Percentiles rank a stretch among this genome's conserved stretches.
These are phyloP conservation scores for Pyrus hybrid DNA, from an alignment of 331 rosid genomes.

Conservation along the genomic window DNA sequence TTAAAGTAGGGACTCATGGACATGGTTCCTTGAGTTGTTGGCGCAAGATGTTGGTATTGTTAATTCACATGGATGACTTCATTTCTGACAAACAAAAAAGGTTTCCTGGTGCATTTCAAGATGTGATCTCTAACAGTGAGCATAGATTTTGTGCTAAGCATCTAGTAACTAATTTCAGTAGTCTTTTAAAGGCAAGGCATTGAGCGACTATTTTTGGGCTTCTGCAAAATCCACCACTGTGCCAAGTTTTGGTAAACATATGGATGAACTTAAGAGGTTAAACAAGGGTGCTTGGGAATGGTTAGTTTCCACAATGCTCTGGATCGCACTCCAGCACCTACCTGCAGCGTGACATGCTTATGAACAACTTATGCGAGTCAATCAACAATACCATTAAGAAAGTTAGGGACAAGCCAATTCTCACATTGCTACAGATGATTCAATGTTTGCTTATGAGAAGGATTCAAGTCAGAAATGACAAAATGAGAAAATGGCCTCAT, in stretches of 20 bases:
- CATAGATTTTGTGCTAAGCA: not conserved
- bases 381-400: not conserved
- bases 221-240: not conserved
- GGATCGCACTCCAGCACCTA: not conserved
- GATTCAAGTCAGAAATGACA: not conserved
- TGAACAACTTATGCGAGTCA: not conserved
- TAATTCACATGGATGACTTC: not conserved
- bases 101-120: not conserved
- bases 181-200: not conserved
- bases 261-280: not conserved
- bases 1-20: not conserved
- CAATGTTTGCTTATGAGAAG: not conserved
- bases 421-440: not conserved
- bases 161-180: no score
- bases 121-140: not conserved
- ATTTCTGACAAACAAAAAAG: not conserved
- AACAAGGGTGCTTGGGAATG: not conserved
- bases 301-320: not conserved
- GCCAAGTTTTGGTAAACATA: not conserved
- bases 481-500: not conserved
- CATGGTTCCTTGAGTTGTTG: not conserved
- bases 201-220: not conserved
- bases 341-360: not conserved
- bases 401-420: not conserved
- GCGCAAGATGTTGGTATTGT: not conserved